Evolutionary conservation across 352 stramenopile genomes (phyloP).

Genomic region (Globisporangium paddicum): DNA sequence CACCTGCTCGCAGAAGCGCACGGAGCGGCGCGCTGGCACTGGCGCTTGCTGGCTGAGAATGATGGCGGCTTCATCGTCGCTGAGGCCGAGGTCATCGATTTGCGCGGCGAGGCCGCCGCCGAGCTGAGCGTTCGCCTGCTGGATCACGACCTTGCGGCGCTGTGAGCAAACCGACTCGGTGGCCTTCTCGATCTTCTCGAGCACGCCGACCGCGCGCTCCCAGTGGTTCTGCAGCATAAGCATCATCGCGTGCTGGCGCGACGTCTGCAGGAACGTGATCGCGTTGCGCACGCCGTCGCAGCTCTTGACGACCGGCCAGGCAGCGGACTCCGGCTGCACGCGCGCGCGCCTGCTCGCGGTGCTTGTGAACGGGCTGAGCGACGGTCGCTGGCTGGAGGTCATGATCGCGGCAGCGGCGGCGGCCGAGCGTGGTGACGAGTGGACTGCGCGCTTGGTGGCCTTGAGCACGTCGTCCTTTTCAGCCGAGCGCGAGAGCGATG

Average conservation of each 20-base stretch:
- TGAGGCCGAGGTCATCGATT: constrained; percentile 29
- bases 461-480: constrained; percentile 32
- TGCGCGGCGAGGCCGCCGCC: constrained; percentile 21
- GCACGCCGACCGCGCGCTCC: constrained; percentile 61
- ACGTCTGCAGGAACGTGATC: constrained; percentile 60
- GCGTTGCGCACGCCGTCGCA: constrained; percentile 65
- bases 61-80: background rate
- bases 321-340: background rate
- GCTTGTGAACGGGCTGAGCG: constrained; percentile 4
- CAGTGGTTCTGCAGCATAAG: constrained; percentile 79
- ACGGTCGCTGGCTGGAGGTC: constrained; percentile 12
- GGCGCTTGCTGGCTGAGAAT: background rate
- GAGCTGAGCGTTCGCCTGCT: constrained; percentile 46
- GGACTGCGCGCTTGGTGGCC: constrained; percentile 44
- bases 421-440: constrained; percentile 44
- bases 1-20: constrained; percentile 62
- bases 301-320: constrained; percentile 43
- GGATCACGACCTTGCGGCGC: constrained; percentile 58
- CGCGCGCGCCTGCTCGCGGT: background rate
- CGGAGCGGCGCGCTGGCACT: constrained; percentile 14
- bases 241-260: constrained; percentile 63
- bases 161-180: constrained; percentile 62
- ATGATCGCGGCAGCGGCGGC: constrained; percentile 12
- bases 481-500: constrained; percentile 9
- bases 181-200: constrained; percentile 73